Percentiles rank a stretch among this genome's conserved stretches.
These are phyloP conservation scores for Francoa sonchifolia DNA, from an alignment of 441 rosid genomes.

Conservation along the genomic window DNA sequence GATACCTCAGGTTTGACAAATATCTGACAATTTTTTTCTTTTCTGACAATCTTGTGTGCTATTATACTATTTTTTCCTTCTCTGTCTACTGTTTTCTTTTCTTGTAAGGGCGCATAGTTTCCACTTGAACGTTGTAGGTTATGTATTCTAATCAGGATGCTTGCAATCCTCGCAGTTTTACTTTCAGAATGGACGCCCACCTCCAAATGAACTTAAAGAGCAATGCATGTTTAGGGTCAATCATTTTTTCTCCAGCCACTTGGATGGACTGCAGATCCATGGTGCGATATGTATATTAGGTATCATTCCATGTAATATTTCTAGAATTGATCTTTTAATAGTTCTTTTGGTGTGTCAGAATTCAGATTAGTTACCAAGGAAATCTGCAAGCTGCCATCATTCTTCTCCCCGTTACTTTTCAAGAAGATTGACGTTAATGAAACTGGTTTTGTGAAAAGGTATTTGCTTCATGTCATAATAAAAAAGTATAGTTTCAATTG, in stretches of 20 bases:
- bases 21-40: not conserved
- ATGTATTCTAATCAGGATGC: conserved; percentile 9
- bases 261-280: conserved; percentile 66
- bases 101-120: conserved; percentile 4
- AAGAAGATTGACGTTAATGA: conserved; percentile 57
- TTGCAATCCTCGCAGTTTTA: conserved; percentile 54
- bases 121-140: conserved; percentile 2
- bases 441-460: conserved; percentile 72
- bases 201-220: conserved; percentile 76
- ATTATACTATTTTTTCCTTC: conserved; percentile 3
- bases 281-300: conserved; percentile 33
- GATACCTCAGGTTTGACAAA: conserved; percentile 71
- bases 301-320: conserved; percentile 3
- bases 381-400: conserved; percentile 94
- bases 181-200: conserved; percentile 81
- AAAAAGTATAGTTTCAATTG: not conserved
- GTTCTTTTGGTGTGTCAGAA: conserved; percentile 34
- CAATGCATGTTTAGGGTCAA: conserved; percentile 54
- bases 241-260: conserved; percentile 61
- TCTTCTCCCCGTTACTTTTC: conserved; percentile 72
- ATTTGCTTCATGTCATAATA: too few relatives aligned
- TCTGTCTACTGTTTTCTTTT: not conserved
- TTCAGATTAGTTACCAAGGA: conserved; percentile 80
- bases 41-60: not conserved
- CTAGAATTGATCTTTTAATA: conserved; percentile 9